Evolutionary conservation across 2,329 filamentous ascomycete genomes (phyloP), one percentile per base, ranked within the genome.

Genomic region (Fusarium sp.): DNA sequence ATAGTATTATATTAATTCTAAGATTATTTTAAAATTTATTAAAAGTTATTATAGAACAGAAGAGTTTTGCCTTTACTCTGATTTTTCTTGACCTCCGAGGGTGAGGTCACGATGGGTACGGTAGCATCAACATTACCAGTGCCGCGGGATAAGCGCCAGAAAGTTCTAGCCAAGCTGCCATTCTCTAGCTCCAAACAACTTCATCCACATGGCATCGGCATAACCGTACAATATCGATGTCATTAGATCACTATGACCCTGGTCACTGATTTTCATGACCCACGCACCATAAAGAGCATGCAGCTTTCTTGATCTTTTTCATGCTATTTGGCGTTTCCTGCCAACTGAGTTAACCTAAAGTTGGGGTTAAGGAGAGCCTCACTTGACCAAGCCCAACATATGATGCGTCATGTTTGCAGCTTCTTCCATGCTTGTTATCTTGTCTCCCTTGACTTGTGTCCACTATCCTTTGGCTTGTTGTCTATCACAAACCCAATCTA

Each of bases 61-160:
- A 19, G 19, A 19, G 19, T 19, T 19, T 19, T 19, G 19, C 19
- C 19, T 19, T 19, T 19, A 19, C 19, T 19, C 19, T 19, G 19
- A 19, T 19, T 19, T 19, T 19, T 19, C 19, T 19, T 19, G 19
- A 19, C 19, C 19, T 19, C 19, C 19, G 19, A 19, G 19, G 19
- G 19, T 19, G 28, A 31, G 28, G 28, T 31, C 28, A 31, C 28
- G 28, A 31, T 11, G 28, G 28, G 28, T 31, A 31, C 28, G 9
- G 28, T 31, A 49, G 44, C 45, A 36, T 59, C 59, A 49, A 47
- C 56, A 54, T 56, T 56, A 33, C 52, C 42, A 52, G 17, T 49
- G 52, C 62, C 49, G 62, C 67, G 67, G 67, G 67, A 57, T 70
- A 70, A 70, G 67, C 67, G 67, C 67, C 57, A 70, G 61, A 67